Percentiles rank a stretch among this genome's conserved stretches.
These are phyloP conservation scores for Ophiocordyceps sinensis DNA, from an alignment of 2,329 filamentous ascomycete genomes.

Conservation along the genomic window DNA sequence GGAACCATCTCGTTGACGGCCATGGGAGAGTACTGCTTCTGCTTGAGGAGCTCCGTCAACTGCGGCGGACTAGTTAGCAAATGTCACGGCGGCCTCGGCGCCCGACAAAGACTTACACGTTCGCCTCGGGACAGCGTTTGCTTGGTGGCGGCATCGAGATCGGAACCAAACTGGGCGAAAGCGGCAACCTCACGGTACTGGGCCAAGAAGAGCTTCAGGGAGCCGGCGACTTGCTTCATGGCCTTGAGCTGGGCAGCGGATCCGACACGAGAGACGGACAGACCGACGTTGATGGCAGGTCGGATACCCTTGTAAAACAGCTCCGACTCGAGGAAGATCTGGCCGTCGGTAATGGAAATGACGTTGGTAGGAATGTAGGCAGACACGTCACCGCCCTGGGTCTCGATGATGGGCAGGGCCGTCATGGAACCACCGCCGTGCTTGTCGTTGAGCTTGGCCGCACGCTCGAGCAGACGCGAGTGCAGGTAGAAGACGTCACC, in stretches of 20 bases:
- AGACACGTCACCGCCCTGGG: constrained; percentile 99
- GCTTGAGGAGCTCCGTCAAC: constrained; percentile 95
- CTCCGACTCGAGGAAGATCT: constrained; percentile 99
- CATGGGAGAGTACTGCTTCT: constrained; percentile 99
- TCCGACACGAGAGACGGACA: constrained; percentile 98
- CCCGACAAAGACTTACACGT: constrained; percentile 49
- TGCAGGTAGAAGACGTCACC: constrained; percentile 99
- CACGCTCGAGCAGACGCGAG: constrained; percentile 97
- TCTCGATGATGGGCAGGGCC: constrained; percentile 95
- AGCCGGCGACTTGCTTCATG: constrained; percentile 99
- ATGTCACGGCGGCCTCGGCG: constrained; percentile 9
- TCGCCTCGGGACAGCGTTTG: constrained; percentile 97
- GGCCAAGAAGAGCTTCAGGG: constrained; percentile 99
- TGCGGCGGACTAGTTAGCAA: constrained; percentile 12
- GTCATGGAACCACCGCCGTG: constrained; percentile 93
- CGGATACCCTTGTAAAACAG: constrained; percentile 99
- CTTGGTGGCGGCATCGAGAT: constrained; percentile 97
- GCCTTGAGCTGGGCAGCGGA: constrained; percentile 99
- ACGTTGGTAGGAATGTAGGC: constrained; percentile 99
- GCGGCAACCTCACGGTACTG: constrained; percentile 99
- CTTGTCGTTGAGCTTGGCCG: constrained; percentile 96
- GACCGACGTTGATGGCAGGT: constrained; percentile 99
- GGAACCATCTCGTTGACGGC: constrained; percentile 99
- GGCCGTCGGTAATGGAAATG: constrained; percentile 98
- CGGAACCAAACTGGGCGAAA: constrained; percentile 99